phyloP scores from a whole-genome alignment of 1,139 yeast species.

The Debaryomycetaceae sp. region DNA sequence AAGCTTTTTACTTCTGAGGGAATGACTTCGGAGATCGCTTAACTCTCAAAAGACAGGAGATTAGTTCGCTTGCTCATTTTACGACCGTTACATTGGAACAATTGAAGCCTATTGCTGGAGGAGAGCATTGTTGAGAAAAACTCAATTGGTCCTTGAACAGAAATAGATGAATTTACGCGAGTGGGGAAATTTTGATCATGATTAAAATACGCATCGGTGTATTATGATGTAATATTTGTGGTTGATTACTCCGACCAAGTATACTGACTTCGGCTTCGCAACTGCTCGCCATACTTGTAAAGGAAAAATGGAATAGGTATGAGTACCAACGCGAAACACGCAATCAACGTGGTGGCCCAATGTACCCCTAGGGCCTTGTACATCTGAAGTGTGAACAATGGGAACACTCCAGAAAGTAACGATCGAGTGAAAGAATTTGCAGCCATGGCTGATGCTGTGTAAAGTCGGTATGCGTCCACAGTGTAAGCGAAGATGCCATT shows the following conservation, averaged over 20 bases:
- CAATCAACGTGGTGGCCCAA: slow-evolving; percentile 40
- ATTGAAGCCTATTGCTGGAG: background rate
- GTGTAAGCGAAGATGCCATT: slow-evolving; percentile 36
- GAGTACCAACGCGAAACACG: slow-evolving; percentile 25
- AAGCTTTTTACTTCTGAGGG: no score
- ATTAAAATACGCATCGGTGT: background rate
- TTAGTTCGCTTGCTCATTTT: background rate
- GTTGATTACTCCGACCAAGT: slow-evolving; percentile 17
- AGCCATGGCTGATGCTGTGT: slow-evolving; percentile 40
- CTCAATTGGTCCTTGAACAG: no score
- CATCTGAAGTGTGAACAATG: slow-evolving; percentile 36
- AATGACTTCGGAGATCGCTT: no score
- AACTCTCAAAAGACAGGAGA: no score
- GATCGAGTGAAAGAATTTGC: slow-evolving; percentile 37
- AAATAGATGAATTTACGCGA: no score
- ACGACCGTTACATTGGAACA: background rate
- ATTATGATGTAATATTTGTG: background rate
- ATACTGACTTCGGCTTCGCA: slow-evolving; percentile 23
- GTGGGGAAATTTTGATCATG: background rate
- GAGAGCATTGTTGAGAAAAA: no score
- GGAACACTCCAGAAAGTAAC: slow-evolving; percentile 35
- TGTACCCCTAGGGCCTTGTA: slow-evolving; percentile 32
- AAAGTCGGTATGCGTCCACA: slow-evolving; percentile 36
- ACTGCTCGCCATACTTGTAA: slow-evolving; percentile 28
- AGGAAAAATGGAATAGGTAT: slow-evolving; percentile 37